Evolutionary conservation across 2,329 filamentous ascomycete genomes (phyloP).

Genomic region (Xylariaceae sp.): DNA sequence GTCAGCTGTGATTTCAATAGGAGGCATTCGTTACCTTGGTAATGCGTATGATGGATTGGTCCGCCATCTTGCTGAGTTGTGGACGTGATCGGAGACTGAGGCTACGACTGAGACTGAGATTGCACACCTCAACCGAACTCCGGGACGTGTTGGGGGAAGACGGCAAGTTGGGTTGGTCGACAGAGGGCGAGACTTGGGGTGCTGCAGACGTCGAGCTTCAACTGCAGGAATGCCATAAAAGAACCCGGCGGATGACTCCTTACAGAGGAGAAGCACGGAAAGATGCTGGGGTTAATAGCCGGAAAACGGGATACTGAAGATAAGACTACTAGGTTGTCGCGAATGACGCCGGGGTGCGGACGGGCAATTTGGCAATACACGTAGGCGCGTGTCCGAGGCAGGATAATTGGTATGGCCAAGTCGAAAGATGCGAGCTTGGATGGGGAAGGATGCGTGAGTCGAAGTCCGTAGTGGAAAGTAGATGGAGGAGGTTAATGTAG

Average conservation of each 20-base stretch:
- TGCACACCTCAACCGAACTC: conserved; percentile 12
- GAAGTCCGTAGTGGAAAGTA: not conserved
- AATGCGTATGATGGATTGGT: conserved; percentile 84
- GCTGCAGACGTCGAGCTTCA: too few species aligned
- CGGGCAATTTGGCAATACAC: not conserved
- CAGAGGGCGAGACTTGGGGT: too few species aligned
- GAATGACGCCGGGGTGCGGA: not conserved
- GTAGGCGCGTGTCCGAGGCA: not conserved
- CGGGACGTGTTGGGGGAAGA: not conserved
- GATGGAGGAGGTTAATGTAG: not conserved
- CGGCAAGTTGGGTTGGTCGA: not conserved
- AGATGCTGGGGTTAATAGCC: too few species aligned
- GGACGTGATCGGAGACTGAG: conserved; percentile 4
- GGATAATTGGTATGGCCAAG: not conserved
- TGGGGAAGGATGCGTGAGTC: not conserved
- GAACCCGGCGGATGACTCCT: not conserved
- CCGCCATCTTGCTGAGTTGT: conserved; percentile 53
- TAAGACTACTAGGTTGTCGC: too few species aligned
- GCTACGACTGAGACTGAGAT: not conserved
- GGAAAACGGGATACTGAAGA: too few species aligned
- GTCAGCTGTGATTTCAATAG: not conserved
- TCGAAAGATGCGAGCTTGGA: not conserved
- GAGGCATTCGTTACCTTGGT: conserved; percentile 47
- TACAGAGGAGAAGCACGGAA: too few species aligned
- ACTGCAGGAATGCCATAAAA: not conserved